Conservation (phyloP, 768 basidiomycete species). For the Termitomyces sp. region DNA sequence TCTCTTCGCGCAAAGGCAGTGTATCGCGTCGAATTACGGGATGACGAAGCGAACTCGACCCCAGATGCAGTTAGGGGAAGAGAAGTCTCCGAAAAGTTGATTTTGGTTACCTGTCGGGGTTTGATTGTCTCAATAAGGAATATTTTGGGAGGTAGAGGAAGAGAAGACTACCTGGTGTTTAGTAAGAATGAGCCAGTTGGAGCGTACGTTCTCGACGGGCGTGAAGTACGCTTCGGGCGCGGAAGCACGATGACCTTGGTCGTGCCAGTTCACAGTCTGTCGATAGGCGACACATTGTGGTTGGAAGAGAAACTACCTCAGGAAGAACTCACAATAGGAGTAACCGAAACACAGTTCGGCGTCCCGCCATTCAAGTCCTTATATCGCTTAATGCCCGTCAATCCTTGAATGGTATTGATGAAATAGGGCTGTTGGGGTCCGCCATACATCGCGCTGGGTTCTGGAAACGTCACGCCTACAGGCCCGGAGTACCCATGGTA, state of each 20-base stretch:
- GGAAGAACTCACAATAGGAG: constrained; percentile 36
- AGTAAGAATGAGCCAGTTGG: constrained; percentile 46
- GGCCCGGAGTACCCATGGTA: constrained; percentile 53
- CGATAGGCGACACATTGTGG: neutral
- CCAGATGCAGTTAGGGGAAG: constrained; percentile 39
- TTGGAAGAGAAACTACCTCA: no score
- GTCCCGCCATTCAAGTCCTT: constrained; percentile 52
- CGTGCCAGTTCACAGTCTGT: constrained; percentile 44
- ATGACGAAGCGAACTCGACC: constrained; percentile 40
- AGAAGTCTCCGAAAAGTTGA: constrained; percentile 28
- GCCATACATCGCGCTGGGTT: constrained; percentile 42
- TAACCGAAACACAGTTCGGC: constrained; percentile 52
- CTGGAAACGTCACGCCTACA: constrained; percentile 48
- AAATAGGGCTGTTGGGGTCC: constrained; percentile 51
- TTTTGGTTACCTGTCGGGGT: constrained; percentile 35
- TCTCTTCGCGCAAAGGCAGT: constrained; percentile 39
- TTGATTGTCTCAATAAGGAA: neutral
- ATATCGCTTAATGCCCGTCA: constrained; percentile 44
- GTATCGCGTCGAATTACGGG: constrained; percentile 31
- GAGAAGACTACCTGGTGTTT: constrained; percentile 26
- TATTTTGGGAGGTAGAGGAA: neutral
- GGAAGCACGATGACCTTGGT: constrained; percentile 47
- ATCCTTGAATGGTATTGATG: constrained; percentile 36
- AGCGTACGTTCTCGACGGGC: constrained; percentile 41
- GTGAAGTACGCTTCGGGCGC: constrained; percentile 50